Conservation (phyloP, 2,329 filamentous ascomycete species). For the Sporothrix brunneoviolacea region DNA sequence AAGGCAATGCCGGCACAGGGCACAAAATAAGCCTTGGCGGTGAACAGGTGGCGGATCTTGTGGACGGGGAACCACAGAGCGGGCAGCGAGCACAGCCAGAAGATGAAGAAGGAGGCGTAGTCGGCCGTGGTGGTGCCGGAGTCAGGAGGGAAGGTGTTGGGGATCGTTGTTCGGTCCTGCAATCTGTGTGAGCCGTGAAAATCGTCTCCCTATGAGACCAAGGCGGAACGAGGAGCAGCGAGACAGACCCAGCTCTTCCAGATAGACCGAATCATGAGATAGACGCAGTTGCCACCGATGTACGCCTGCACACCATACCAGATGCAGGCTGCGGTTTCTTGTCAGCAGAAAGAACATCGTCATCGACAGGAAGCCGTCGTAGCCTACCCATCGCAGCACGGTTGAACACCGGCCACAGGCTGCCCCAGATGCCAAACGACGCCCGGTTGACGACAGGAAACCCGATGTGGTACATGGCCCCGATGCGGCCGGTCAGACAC, state of each 20-base stretch:
- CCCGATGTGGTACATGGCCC: constrained; percentile 79
- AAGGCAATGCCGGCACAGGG: constrained; percentile 78
- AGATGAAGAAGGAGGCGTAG: constrained; percentile 22
- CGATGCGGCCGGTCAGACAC: constrained; percentile 72
- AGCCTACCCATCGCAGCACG: constrained; percentile 32
- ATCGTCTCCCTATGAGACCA: no score
- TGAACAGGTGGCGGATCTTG: constrained; percentile 34
- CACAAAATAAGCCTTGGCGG: constrained; percentile 79
- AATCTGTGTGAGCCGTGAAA: background rate
- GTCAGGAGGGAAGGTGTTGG: constrained; percentile 32
- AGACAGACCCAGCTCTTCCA: constrained; percentile 61
- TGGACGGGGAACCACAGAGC: constrained; percentile 25
- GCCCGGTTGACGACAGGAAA: constrained; percentile 71
- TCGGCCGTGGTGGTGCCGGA: constrained; percentile 28
- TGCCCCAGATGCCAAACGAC: constrained; percentile 70
- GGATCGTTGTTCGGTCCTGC: constrained; percentile 22
- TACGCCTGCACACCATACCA: constrained; percentile 61
- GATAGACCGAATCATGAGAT: constrained; percentile 77
- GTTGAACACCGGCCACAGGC: constrained; percentile 27
- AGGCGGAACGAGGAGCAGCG: constrained; percentile 50
- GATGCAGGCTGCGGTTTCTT: constrained; percentile 27
- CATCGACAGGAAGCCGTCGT: background rate
- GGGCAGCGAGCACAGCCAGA: constrained; percentile 23
- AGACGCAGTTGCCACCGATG: constrained; percentile 79
- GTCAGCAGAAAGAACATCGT: background rate